Evolutionary conservation across 345 rosid genomes (phyloP), one percentile per base, ranked within the genome.

Genomic region (Camelina hispida): DNA sequence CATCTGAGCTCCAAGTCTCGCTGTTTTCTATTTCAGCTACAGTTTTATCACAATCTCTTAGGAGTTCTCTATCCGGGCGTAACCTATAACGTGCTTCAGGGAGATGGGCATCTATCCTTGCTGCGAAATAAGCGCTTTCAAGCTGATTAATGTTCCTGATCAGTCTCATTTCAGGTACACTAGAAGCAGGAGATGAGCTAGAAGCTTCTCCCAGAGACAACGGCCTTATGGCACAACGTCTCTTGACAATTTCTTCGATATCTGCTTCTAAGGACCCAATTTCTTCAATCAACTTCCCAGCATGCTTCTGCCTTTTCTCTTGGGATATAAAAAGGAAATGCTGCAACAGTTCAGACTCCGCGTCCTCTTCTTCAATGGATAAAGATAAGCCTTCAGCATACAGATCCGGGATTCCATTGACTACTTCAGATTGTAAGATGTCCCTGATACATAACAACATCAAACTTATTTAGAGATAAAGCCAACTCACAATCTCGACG

Each of bases 121-220:
- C 80, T 54, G 93, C 86, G 79, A 88, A 87, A 76, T 96, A 96
- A 79, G 97, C 90, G 69, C 84, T 86, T 89, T 93, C 99, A 79
- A 96, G 96, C 78, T 88, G 91, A 73, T 62, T 69, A 35, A 87
- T 82, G 79, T 87, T 88, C 68, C 76, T 89, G 81, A 80, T 62
- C 73, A 88, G 85, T 82, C 88, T 87, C 68, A 48, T 80, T 66
- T 87, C 86, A 58, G 81, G 82, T 61, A 70, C 77, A 81, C 68
- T 63, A 62, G 86, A 82, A 75, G 74, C 34, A 46, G 75, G 84
- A 58, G 81, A 76, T 60, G 81, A 66, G 66, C 32, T 71, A 78
- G 84, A 79, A 68, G 63, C 74, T 52, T 51, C 67, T 73, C 84
- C 85, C 38, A 78, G 55, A 53, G 61, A 71, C 61, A 63, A 57